phyloP scores from a whole-genome alignment of 2,329 filamentous ascomycete genomes.

The Botrytis galanthina region DNA sequence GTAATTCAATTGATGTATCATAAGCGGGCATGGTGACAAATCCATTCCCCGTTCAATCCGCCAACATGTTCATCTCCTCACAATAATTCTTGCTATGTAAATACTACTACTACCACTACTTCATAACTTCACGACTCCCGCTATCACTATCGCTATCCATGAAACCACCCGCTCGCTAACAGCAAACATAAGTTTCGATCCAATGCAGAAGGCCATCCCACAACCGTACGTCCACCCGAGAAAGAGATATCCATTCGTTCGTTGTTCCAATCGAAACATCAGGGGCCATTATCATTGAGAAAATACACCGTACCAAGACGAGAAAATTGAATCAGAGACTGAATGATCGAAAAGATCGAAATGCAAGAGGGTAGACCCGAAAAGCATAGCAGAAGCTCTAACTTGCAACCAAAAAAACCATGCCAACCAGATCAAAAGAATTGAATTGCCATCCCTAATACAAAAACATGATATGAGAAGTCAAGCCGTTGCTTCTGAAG shows the following conservation, averaged over 20 bases:
- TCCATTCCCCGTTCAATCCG: neutral
- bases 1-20: slow-evolving; percentile 16
- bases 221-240: neutral
- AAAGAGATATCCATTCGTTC: slow-evolving; percentile 13
- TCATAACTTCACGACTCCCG: neutral
- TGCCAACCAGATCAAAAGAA: slow-evolving; percentile 16
- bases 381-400: slow-evolving; percentile 13
- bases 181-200: slow-evolving; percentile 15
- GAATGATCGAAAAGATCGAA: neutral
- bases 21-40: neutral
- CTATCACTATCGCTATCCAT: neutral
- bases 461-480: slow-evolving; percentile 15
- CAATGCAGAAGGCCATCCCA: slow-evolving; percentile 14
- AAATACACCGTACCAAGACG: slow-evolving; percentile 7
- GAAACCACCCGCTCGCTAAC: slow-evolving; percentile 9
- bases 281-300: slow-evolving; percentile 8
- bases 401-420: slow-evolving; percentile 14
- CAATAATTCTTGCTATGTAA: slow-evolving; percentile 5
- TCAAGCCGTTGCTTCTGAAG: slow-evolving; percentile 5
- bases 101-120: neutral
- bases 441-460: slow-evolving; percentile 12
- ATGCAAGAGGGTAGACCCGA: slow-evolving; percentile 7
- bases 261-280: slow-evolving; percentile 12
- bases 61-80: neutral
- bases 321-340: slow-evolving; percentile 4